These are phyloP conservation scores for Neckera pumila DNA, from an alignment of 225 moss, liverwort and hornwort genomes.

Conservation along the genomic window DNA sequence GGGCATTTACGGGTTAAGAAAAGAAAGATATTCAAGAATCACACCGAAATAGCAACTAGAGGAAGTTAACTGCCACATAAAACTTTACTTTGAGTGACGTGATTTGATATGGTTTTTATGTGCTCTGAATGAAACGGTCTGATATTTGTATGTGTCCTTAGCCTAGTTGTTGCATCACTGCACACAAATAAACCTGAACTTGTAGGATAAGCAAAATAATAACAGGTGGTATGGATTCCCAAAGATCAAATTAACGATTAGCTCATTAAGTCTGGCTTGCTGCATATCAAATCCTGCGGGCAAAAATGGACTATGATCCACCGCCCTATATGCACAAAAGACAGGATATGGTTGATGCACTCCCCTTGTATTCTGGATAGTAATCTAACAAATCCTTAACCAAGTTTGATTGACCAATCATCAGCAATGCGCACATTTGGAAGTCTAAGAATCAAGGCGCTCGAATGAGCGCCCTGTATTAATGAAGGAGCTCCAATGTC, in stretches of 20 bases:
- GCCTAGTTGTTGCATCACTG: background rate
- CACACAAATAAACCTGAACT: background rate
- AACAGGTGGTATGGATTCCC: background rate
- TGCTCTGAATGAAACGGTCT: background rate
- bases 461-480: slow-evolving; percentile 47
- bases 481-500: slow-evolving; percentile 73
- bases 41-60: background rate
- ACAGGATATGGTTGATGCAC: background rate
- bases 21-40: background rate
- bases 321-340: slow-evolving; percentile 17
- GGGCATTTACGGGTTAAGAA: background rate
- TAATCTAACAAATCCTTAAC: slow-evolving; percentile 10
- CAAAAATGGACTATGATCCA: background rate
- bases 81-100: background rate
- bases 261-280: background rate
- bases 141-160: background rate
- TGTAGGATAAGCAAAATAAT: background rate
- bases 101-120: background rate
- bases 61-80: background rate
- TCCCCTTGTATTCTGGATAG: background rate
- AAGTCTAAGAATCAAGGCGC: slow-evolving; percentile 71
- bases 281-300: slow-evolving; percentile 8
- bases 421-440: slow-evolving; percentile 76
- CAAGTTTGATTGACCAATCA: slow-evolving; percentile 90
- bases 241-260: background rate